phyloP scores from a whole-genome alignment of 1,284 basidiomycete genomes.

The Athelia psychrophila region DNA sequence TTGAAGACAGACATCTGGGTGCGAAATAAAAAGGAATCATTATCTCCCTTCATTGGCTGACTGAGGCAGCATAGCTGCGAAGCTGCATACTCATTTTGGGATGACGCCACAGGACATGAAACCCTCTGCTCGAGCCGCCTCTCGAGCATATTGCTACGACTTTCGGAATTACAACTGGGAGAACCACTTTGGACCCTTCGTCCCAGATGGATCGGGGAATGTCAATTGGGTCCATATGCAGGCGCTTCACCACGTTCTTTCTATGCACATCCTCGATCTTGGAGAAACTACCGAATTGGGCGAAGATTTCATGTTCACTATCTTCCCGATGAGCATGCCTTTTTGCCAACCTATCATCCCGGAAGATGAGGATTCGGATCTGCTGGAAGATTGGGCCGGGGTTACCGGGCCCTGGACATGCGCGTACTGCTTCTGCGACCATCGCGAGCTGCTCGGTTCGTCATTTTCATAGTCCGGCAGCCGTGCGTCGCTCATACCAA shows the following conservation, averaged over 20 bases:
- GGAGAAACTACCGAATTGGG: constrained; percentile 14
- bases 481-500: constrained; percentile 7
- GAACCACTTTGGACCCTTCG: constrained; percentile 58
- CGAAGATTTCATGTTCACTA: constrained; percentile 29
- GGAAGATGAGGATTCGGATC: constrained; percentile 31
- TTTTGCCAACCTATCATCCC: constrained; percentile 51
- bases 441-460: constrained; percentile 42
- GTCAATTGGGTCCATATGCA: constrained; percentile 63
- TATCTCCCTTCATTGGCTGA: no score
- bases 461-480: no score
- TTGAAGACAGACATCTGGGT: constrained; percentile 43
- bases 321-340: constrained; percentile 51
- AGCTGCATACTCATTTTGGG: constrained; percentile 54
- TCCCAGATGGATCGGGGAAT: constrained; percentile 33
- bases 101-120: constrained; percentile 41
- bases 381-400: constrained; percentile 59
- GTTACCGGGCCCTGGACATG: constrained; percentile 57
- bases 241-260: constrained; percentile 54
- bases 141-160: constrained; percentile 58
- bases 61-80: no score
- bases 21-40: no score
- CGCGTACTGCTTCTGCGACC: constrained; percentile 67
- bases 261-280: constrained; percentile 44
- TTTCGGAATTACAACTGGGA: constrained; percentile 49
- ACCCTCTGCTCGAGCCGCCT: constrained; percentile 26